phyloP scores from a whole-genome alignment of 768 basidiomycete genomes.

The Krasilnikovozyma curviuscula region DNA sequence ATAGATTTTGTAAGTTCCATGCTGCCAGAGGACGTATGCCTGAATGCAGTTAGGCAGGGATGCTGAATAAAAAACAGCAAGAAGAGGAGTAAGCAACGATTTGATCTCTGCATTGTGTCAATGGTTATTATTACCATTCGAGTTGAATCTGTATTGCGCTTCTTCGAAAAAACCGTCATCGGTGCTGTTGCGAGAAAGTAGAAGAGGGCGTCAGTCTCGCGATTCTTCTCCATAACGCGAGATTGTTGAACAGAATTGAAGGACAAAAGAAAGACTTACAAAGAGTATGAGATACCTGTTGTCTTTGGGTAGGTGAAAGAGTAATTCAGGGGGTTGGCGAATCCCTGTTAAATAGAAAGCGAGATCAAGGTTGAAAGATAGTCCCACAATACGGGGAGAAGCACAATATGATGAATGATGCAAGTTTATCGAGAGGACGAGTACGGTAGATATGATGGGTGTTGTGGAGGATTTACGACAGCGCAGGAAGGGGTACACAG shows the following conservation, averaged over 20 bases:
- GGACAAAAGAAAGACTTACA: conserved; percentile 38
- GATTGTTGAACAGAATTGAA: background rate
- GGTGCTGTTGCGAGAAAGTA: conserved; percentile 32
- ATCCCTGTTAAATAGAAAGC: conserved; percentile 36
- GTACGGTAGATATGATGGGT: background rate
- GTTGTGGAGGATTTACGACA: too few species aligned
- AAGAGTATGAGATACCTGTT: conserved; percentile 73
- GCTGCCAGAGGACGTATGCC: conserved; percentile 72
- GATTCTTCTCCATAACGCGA: conserved; percentile 10
- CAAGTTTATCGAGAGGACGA: conserved; percentile 1
- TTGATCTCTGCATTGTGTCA: background rate
- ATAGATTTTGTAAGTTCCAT: conserved; percentile 52
- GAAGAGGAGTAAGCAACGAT: background rate
- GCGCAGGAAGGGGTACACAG: background rate
- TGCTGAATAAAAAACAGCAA: conserved; percentile 31
- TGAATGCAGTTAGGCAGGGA: conserved; percentile 72
- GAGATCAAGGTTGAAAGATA: conserved; percentile 7
- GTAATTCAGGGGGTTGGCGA: conserved; percentile 63
- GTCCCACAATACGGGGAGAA: background rate
- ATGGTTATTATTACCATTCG: conserved; percentile 45
- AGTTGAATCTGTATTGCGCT: conserved; percentile 68
- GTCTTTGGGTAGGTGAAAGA: conserved; percentile 66
- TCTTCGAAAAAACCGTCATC: conserved; percentile 64
- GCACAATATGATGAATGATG: too few species aligned
- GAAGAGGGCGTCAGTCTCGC: background rate